Evolutionary conservation across 2,329 filamentous ascomycete species (phyloP).

Genomic region (Remersonia thermophila): DNA sequence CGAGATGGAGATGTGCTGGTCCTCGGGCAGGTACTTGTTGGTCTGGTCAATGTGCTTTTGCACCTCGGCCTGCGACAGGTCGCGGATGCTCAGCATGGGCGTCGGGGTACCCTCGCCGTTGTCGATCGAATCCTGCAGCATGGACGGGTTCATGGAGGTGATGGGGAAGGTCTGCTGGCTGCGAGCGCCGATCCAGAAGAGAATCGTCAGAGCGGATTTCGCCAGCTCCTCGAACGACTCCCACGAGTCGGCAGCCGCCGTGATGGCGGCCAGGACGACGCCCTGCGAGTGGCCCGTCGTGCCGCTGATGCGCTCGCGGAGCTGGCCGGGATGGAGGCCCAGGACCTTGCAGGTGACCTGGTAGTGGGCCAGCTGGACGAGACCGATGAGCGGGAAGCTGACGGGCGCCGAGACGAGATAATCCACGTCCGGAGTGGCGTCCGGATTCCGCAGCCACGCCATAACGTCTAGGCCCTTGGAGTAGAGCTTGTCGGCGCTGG

Average conservation of each 20-base stretch:
- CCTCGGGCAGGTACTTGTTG: constrained; percentile 86
- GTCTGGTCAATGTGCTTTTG: constrained; percentile 95
- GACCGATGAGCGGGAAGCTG: constrained; percentile 88
- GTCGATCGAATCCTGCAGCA: constrained; percentile 85
- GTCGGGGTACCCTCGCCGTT: constrained; percentile 92
- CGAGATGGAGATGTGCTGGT: constrained; percentile 89
- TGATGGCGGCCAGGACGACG: constrained; percentile 83
- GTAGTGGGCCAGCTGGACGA: constrained; percentile 94
- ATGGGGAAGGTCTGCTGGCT: constrained; percentile 95
- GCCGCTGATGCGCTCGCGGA: constrained; percentile 73
- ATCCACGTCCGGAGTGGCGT: constrained; percentile 83
- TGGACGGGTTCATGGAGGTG: constrained; percentile 82
- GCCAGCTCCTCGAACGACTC: constrained; percentile 76
- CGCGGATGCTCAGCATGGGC: constrained; percentile 94
- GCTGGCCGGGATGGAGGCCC: constrained; percentile 76
- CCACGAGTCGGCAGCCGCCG: constrained; percentile 84
- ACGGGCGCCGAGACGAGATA: constrained; percentile 92
- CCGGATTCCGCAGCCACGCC: constrained; percentile 79
- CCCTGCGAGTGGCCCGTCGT: constrained; percentile 95
- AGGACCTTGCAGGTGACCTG: constrained; percentile 86
- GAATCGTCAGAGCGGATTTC: constrained; percentile 71
- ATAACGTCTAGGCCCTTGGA: constrained; percentile 93
- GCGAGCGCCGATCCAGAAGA: constrained; percentile 97
- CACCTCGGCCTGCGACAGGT: constrained; percentile 75
- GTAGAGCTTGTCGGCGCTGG: constrained; percentile 87